Conservation (phyloP, 768 basidiomycete species). For the Auriscalpium vulgare region DNA sequence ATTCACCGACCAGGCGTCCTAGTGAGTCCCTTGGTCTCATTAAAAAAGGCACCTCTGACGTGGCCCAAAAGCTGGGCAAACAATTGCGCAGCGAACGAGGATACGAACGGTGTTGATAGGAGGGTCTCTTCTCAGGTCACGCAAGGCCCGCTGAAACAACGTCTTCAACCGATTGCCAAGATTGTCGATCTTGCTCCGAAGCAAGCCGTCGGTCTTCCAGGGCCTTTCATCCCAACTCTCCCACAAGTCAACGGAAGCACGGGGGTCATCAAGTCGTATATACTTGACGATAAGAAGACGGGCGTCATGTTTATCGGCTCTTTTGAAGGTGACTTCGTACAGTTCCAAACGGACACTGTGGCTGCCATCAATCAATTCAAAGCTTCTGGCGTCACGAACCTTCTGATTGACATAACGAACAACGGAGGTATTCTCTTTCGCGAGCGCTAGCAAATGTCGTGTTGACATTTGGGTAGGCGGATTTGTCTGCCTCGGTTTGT, state of each 20-base stretch:
- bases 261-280: slow-evolving; percentile 48
- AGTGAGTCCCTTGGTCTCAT: slow-evolving; percentile 29
- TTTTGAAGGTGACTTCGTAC: slow-evolving; percentile 40
- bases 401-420: slow-evolving; percentile 53
- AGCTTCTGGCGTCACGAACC: slow-evolving; percentile 36
- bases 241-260: slow-evolving; percentile 37
- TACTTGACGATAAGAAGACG: slow-evolving; percentile 47
- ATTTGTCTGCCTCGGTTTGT: slow-evolving; percentile 53
- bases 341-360: slow-evolving; percentile 45
- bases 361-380: slow-evolving; percentile 40
- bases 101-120: slow-evolving; percentile 46
- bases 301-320: slow-evolving; percentile 61
- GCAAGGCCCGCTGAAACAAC: neutral
- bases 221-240: slow-evolving; percentile 38
- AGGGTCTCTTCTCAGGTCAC: slow-evolving; percentile 10
- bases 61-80: slow-evolving; percentile 38
- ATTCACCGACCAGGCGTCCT: slow-evolving; percentile 46
- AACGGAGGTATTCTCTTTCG: slow-evolving; percentile 41
- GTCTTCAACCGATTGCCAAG: slow-evolving; percentile 19
- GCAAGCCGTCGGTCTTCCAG: slow-evolving; percentile 38
- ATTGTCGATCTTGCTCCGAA: slow-evolving; percentile 31
- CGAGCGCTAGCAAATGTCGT: neutral
- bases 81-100: slow-evolving; percentile 45
- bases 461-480: slow-evolving; percentile 30
- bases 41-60: neutral